Evolutionary conservation across 2,329 filamentous ascomycete genomes (phyloP).

Genomic region (Hypoxylon sp.): DNA sequence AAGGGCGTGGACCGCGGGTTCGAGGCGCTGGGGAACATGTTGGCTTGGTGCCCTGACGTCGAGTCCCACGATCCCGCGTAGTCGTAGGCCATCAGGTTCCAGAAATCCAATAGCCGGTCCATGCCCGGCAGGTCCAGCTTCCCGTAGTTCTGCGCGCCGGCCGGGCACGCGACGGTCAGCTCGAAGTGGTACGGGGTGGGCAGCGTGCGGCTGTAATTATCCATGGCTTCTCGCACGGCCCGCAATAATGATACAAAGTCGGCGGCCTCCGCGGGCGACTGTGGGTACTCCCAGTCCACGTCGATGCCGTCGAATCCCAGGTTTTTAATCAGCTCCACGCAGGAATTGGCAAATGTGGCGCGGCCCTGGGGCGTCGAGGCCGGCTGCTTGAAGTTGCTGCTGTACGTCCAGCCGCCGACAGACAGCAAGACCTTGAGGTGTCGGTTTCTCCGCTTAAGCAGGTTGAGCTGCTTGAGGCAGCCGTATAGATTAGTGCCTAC

Average conservation of each 20-base stretch:
- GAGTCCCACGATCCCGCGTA: slow-evolving; percentile 87
- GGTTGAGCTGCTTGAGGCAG: slow-evolving; percentile 88
- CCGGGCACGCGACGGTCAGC: slow-evolving; percentile 75
- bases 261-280: slow-evolving; percentile 67
- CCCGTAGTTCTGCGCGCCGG: slow-evolving; percentile 73
- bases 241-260: slow-evolving; percentile 73
- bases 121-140: slow-evolving; percentile 75
- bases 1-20: slow-evolving; percentile 81
- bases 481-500: slow-evolving; percentile 86
- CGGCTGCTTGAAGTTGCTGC: slow-evolving; percentile 82
- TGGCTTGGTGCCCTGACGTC: slow-evolving; percentile 82
- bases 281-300: slow-evolving; percentile 79
- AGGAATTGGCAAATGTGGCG: slow-evolving; percentile 78
- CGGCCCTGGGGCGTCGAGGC: slow-evolving; percentile 80
- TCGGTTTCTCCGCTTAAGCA: slow-evolving; percentile 85
- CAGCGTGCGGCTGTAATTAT: slow-evolving; percentile 67
- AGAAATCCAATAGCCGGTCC: slow-evolving; percentile 78
- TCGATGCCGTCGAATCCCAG: slow-evolving; percentile 83
- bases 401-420: slow-evolving; percentile 95
- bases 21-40: slow-evolving; percentile 73
- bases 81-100: slow-evolving; percentile 92
- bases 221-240: slow-evolving; percentile 70
- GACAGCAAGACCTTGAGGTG: slow-evolving; percentile 88
- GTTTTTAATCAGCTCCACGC: slow-evolving; percentile 82
- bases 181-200: slow-evolving; percentile 69